Percentiles rank a stretch among this genome's conserved stretches.
Conservation (phyloP, 1,284 basidiomycete species). For the Cutaneotrichosporon daszewskae region DNA sequence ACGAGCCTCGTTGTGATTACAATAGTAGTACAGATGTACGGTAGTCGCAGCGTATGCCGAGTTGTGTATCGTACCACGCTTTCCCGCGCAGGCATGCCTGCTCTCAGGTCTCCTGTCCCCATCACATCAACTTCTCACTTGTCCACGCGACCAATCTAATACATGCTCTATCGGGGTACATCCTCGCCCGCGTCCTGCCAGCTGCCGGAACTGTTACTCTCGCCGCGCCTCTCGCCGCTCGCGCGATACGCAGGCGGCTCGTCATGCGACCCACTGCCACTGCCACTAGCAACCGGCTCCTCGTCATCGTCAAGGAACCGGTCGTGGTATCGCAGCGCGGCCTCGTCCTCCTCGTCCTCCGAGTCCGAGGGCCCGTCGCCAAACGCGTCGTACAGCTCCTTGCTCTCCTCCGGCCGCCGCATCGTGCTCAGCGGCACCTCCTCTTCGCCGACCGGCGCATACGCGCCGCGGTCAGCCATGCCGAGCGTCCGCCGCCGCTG, state of each 20-base stretch:
- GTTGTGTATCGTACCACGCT: no score
- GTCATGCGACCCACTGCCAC: constrained; percentile 1
- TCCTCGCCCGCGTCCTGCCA: constrained; percentile 46
- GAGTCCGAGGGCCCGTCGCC: constrained; percentile 56
- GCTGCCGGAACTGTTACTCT: constrained; percentile 24
- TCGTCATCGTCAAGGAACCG: constrained; percentile 45
- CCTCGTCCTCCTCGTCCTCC: constrained; percentile 33
- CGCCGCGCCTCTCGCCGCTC: constrained; percentile 5
- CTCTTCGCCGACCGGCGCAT: constrained; percentile 62
- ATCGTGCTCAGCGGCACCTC: constrained; percentile 69
- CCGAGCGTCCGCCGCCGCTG: constrained; percentile 41
- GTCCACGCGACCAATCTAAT: no score
- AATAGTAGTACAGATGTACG: no score
- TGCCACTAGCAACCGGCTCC: constrained; percentile 6
- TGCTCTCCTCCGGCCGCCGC: constrained; percentile 43
- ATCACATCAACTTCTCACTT: no score
- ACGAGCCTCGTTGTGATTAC: no score
- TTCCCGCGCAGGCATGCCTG: no score
- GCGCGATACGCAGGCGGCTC: constrained; percentile 20
- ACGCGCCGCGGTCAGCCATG: constrained; percentile 52
- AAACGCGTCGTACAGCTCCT: constrained; percentile 87
- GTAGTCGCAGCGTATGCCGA: no score
- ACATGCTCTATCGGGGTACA: constrained; percentile 8
- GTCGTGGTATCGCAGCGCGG: constrained; percentile 44
- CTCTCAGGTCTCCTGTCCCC: no score